Conservation (phyloP, 805 yeast genomes). For the Yamadazyma scolyti region DNA sequence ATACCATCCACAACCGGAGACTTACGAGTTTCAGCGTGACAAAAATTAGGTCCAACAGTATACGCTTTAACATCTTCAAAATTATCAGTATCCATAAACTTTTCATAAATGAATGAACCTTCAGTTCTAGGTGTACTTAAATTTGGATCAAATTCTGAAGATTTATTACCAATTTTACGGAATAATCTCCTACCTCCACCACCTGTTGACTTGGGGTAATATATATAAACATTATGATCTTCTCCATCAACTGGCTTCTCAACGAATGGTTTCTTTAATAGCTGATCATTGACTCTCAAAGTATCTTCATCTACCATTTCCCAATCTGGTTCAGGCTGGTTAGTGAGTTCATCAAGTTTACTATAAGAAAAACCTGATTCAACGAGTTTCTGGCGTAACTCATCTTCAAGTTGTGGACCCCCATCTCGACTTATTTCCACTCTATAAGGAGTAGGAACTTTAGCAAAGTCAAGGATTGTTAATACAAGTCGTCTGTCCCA, state of each 20-base stretch:
- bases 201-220: constrained; percentile 83
- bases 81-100: constrained; percentile 96
- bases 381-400: constrained; percentile 46
- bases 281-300: constrained; percentile 66
- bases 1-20: constrained; percentile 99
- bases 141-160: constrained; percentile 90
- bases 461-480: constrained; percentile 67
- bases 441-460: constrained; percentile 88
- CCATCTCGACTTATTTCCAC: constrained; percentile 93
- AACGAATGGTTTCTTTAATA: constrained; percentile 84
- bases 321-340: constrained; percentile 74
- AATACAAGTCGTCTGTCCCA: constrained; percentile 96
- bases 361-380: constrained; percentile 33
- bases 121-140: constrained; percentile 72
- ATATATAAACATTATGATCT: constrained; percentile 93
- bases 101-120: constrained; percentile 89
- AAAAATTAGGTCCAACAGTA: constrained; percentile 85
- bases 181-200: constrained; percentile 97
- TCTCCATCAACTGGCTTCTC: constrained; percentile 99
- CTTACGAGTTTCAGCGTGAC: constrained; percentile 98
- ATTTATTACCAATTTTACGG: constrained; percentile 94
- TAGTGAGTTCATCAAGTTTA: constrained; percentile 60
- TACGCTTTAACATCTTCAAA: constrained; percentile 98
- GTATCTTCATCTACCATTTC: constrained; percentile 80
- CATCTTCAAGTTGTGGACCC: constrained; percentile 77